phyloP scores from a whole-genome alignment of 257 asterid species.

The Plantago ovata region DNA sequence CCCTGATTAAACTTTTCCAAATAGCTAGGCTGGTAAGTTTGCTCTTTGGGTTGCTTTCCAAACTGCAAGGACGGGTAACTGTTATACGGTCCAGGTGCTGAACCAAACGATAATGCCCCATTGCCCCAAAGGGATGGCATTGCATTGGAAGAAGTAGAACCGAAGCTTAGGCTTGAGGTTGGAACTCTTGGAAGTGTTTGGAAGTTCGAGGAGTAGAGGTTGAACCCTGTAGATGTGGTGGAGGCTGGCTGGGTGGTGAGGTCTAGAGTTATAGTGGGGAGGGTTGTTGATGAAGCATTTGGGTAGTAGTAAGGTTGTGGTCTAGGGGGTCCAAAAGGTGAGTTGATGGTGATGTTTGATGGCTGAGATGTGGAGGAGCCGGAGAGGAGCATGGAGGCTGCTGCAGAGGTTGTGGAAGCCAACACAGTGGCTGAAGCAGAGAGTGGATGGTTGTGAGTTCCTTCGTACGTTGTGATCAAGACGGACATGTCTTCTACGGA shows the following conservation, averaged over 20 bases:
- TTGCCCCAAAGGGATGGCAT: slow-evolving; percentile 34
- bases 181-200: slow-evolving; percentile 32
- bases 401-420: slow-evolving; percentile 95
- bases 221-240: slow-evolving; percentile 32
- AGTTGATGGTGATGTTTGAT: slow-evolving; percentile 12
- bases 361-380: slow-evolving; percentile 56
- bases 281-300: slow-evolving; percentile 37
- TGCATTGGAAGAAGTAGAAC: slow-evolving; percentile 32
- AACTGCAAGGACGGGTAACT: slow-evolving; percentile 24
- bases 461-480: slow-evolving; percentile 87
- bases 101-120: slow-evolving; percentile 28
- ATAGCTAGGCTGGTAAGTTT: slow-evolving; percentile 19
- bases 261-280: slow-evolving; percentile 81
- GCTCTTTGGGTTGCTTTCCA: slow-evolving; percentile 34
- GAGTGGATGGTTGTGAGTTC: slow-evolving; percentile 83
- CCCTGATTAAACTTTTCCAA: slow-evolving; percentile 30
- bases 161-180: slow-evolving; percentile 41
- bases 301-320: slow-evolving; percentile 37
- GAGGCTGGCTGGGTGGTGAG: slow-evolving; percentile 50
- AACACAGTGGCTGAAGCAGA: slow-evolving; percentile 80
- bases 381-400: slow-evolving; percentile 91
- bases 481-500: slow-evolving; percentile 71
- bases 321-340: slow-evolving; percentile 7
- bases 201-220: slow-evolving; percentile 37
- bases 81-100: slow-evolving; percentile 22